These are phyloP conservation scores for Coniella lustricola DNA, from an alignment of 2,329 filamentous ascomycete species.

Conservation along the genomic window DNA sequence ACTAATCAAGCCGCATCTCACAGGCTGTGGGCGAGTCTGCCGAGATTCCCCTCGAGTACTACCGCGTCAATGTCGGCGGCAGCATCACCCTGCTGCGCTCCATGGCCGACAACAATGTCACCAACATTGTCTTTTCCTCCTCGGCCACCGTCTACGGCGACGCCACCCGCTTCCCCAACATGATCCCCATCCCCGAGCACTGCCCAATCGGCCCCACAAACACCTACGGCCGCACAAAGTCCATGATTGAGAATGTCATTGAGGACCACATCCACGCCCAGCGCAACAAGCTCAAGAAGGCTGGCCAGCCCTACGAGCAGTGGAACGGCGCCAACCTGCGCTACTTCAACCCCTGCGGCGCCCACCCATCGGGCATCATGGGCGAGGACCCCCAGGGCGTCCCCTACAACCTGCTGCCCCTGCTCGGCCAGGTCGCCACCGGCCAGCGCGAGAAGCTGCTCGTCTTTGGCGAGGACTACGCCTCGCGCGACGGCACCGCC, in stretches of 20 bases:
- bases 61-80: conserved; percentile 91
- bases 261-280: conserved; percentile 84
- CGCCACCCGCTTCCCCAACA: conserved; percentile 88
- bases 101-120: conserved; percentile 85
- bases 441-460: conserved; percentile 90
- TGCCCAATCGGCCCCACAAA: conserved; percentile 96
- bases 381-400: conserved; percentile 95
- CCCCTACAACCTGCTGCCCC: conserved; percentile 89
- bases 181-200: conserved; percentile 97
- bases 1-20: not conserved
- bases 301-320: conserved; percentile 66
- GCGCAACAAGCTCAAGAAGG: conserved; percentile 74
- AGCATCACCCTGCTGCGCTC: conserved; percentile 78
- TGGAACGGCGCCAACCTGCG: conserved; percentile 92
- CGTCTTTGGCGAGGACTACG: conserved; percentile 93
- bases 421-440: conserved; percentile 92
- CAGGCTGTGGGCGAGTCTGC: conserved; percentile 93
- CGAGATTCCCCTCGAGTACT: conserved; percentile 95
- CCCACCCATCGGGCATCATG: conserved; percentile 94
- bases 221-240: conserved; percentile 95
- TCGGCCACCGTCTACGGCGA: conserved; percentile 98
- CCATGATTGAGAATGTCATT: conserved; percentile 85
- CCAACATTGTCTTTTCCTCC: conserved; percentile 97
- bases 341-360: conserved; percentile 96
- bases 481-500: conserved; percentile 81